A percentile compares a stretch with the other conserved stretches of the same genome.
These are phyloP conservation scores for Fusarium nodosum DNA, from an alignment of 2,329 filamentous ascomycete species.

Conservation along the genomic window DNA sequence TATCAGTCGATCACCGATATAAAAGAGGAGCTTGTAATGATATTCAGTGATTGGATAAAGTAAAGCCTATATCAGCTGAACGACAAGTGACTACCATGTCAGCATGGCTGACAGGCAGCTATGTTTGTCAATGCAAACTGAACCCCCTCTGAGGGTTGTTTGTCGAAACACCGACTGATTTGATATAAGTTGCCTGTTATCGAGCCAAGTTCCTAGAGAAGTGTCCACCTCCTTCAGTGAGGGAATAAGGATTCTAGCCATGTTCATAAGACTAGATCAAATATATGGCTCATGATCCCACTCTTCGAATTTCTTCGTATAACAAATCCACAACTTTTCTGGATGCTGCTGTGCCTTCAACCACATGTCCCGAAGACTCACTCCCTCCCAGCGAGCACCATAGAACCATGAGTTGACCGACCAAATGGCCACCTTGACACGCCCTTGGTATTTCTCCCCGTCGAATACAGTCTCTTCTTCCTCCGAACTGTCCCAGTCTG, in stretches of 20 bases:
- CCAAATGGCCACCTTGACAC: constrained; percentile 25
- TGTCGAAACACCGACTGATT: too few species aligned
- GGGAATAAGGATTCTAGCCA: background rate
- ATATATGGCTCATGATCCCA: constrained; percentile 28
- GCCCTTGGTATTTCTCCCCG: constrained; percentile 32
- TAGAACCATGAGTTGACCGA: constrained; percentile 43
- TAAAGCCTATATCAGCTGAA: too few species aligned
- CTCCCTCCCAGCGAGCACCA: constrained; percentile 33
- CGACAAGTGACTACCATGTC: too few species aligned
- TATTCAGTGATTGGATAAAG: too few species aligned
- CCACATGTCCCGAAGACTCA: constrained; percentile 19
- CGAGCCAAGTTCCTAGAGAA: too few species aligned
- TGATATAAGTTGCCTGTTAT: too few species aligned
- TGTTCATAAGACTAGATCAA: background rate
- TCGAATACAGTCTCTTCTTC: constrained; percentile 6
- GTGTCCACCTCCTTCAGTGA: too few species aligned
- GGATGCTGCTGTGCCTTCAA: background rate
- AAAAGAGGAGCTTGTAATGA: too few species aligned
- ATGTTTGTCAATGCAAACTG: background rate
- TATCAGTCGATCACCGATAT: too few species aligned
- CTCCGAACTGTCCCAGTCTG: constrained; percentile 31
- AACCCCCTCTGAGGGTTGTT: background rate
- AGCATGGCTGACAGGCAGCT: too few species aligned
- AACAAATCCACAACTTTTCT: constrained; percentile 9
- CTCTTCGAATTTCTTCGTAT: background rate